phyloP scores from a whole-genome alignment of 1,139 yeast species.

The Saccharomyces hybrid region DNA sequence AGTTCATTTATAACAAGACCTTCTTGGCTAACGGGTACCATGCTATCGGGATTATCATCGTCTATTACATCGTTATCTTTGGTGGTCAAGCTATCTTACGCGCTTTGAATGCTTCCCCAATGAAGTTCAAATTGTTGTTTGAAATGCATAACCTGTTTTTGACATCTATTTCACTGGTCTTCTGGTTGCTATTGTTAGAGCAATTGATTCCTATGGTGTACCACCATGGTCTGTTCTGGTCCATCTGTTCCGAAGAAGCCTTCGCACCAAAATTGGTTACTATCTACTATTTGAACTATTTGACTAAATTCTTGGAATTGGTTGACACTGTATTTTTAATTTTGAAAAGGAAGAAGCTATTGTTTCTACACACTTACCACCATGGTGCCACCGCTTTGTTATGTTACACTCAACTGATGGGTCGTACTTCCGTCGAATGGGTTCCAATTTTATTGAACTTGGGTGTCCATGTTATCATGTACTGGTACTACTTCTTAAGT shows the following conservation, averaged over 20 bases:
- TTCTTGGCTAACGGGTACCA: constrained; percentile 61
- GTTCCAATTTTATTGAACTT: constrained; percentile 85
- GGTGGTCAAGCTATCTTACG: constrained; percentile 66
- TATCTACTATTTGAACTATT: constrained; percentile 71
- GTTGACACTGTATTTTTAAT: constrained; percentile 89
- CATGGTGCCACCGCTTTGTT: constrained; percentile 97
- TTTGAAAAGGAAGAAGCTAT: constrained; percentile 79
- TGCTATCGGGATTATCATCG: constrained; percentile 53
- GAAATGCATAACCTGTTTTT: constrained; percentile 76
- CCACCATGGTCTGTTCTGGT: constrained; percentile 72
- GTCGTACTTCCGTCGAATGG: constrained; percentile 89
- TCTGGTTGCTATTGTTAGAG: constrained; percentile 67
- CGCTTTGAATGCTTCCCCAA: constrained; percentile 49
- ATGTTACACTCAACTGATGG: constrained; percentile 90
- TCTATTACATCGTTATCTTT: constrained; percentile 73
- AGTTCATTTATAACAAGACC: constrained; percentile 59
- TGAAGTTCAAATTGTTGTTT: constrained; percentile 64
- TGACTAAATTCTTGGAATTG: constrained; percentile 75
- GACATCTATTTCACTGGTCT: constrained; percentile 59
- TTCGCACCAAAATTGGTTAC: constrained; percentile 83
- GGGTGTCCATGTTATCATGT: constrained; percentile 94
- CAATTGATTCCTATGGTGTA: constrained; percentile 78
- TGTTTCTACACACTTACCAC: constrained; percentile 91
- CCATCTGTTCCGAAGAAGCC: constrained; percentile 72
- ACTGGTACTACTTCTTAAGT: constrained; percentile 92